Evolutionary conservation across 345 rosid genomes (phyloP), one percentile per base, ranked within the genome.

Genomic region (Eucalyptus guilfoylei): DNA sequence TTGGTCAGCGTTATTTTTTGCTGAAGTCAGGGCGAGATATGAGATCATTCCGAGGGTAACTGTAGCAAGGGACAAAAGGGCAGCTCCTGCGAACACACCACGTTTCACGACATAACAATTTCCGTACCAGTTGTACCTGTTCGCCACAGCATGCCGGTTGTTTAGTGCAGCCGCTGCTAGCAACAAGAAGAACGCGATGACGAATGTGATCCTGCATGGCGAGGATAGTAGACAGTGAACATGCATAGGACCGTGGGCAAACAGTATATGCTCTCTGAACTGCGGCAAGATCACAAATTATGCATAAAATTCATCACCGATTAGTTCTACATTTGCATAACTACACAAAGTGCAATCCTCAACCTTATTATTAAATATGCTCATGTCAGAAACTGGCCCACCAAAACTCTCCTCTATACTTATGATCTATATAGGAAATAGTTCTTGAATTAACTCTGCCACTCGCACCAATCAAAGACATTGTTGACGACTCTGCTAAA

Each of bases 111-210:
- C 40, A 37, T 37, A 37, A 37, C 40, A 37, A 37, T 37, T 37
- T 3, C 4, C 3, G 40, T 37, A 37, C 40, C 40, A 37, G 40
- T 37, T 3, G 40, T 37, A 37, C 40, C 3, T 37, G 40, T 37
- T 37, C 4, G 40, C 40, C 40, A 37, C 40, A 37, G 3, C 99
- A 6, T 42, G 8, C 44, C 1, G 45, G 45, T 8, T 44, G 62
- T 98, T 97, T 23, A 97, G 95, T 7, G 95, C 95, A 90, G 98
- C 95, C 30, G 96, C 99, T 14, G 94, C 93, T 55, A 98, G 94
- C 92, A 97, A 91, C 88, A 97, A 89, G 54, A 95, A 95, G 93
- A 98, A 94, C 14, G 94, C 96, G 90, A 95, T 88, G 6, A 95
- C 92, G 90, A 96, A 98, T 13, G 98, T 95, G 94, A 95, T 94